Evolutionary conservation across 1,284 basidiomycete species (phyloP), one percentile per base, ranked within the genome.

Genomic region (Ganoderma lingzhi): DNA sequence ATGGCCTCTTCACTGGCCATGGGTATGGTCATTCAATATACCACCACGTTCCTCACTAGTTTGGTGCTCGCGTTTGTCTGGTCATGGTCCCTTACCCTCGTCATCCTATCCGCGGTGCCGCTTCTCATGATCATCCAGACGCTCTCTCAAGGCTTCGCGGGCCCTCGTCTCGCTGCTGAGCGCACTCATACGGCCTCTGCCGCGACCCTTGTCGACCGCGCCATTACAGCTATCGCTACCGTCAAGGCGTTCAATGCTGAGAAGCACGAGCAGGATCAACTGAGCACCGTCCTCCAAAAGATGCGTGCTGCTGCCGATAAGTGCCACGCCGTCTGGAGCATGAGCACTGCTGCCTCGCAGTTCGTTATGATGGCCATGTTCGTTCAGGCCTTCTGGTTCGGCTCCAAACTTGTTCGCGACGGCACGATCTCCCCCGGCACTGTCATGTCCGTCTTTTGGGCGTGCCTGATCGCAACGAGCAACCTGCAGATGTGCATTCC

Each of bases 361-460:
- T 93, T 96, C 78, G 84, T 94, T 62, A 88, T 93, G 72, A 92
- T 97, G 84, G 87, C 89, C 44, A 98, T 98, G 90, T 99, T 99
- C 82, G 95, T 99, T 12, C 93, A 96, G 77, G 96, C 94, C 1
- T 99, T 99, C 82, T 98, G 96, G 95, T 99, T 93, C 79, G 98
- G 97, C 15, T 88, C 93, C 2, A 92, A 93, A 77, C 87, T 98
- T 64, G 95, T 99, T 15, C 84, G 90, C 32, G 85, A 90, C 23
- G 93, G 93, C 5, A 88, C 86, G 69, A 85, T 90, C 64, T 83
- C 83, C 1, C 84, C 93, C 0, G 95, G 94, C 4, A 87, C 92
- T 62, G 94, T 99, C 72, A 96, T 97, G 90, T 92, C 94, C 39
- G 96, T 97, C 60, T 99, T 99, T 80, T 99, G 97, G 96, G 95